These are phyloP conservation scores for Coccomyxa sp. DNA, from an alignment of 139 green algal species.

Conservation along the genomic window DNA sequence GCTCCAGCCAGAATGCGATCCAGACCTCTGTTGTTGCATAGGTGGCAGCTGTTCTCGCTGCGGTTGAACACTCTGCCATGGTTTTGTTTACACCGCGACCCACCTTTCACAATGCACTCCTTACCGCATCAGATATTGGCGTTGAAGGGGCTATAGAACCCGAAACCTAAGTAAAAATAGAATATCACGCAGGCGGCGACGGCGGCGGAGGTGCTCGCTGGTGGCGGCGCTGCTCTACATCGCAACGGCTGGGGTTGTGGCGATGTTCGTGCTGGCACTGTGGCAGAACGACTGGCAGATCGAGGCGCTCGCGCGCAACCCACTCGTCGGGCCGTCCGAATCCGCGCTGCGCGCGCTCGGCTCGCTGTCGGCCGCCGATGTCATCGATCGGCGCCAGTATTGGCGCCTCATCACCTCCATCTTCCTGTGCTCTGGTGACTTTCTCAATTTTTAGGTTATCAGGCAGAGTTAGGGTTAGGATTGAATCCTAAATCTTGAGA, in stretches of 20 bases:
- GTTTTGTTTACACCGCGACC: too few relatives aligned
- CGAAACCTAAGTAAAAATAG: too few relatives aligned
- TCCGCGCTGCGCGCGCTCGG: constrained; percentile 25
- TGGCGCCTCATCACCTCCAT: constrained; percentile 43
- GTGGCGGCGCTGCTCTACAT: not conserved
- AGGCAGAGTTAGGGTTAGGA: not conserved
- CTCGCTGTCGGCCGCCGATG: constrained; percentile 12
- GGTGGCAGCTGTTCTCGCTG: too few relatives aligned
- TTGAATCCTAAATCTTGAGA: too few relatives aligned
- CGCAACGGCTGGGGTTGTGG: constrained; percentile 21
- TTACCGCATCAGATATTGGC: too few relatives aligned
- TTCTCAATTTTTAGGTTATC: not conserved
- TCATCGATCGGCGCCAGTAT: constrained; percentile 30
- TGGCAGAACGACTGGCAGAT: constrained; percentile 35
- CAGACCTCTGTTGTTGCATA: too few relatives aligned
- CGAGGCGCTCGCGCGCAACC: constrained; percentile 42
- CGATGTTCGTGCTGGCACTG: constrained; percentile 33
- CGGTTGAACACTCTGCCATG: too few relatives aligned
- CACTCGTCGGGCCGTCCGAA: constrained; percentile 31
- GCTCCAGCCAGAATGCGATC: too few relatives aligned
- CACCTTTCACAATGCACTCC: too few relatives aligned
- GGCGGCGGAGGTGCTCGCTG: constrained; percentile 18
- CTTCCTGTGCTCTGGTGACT: constrained; percentile 39
- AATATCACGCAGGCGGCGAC: constrained; percentile 1
- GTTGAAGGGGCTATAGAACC: too few relatives aligned